Evolutionary conservation across 2,329 filamentous ascomycete species (phyloP), one percentile per base, ranked within the genome.

Genomic region (Metarhizium sp.): DNA sequence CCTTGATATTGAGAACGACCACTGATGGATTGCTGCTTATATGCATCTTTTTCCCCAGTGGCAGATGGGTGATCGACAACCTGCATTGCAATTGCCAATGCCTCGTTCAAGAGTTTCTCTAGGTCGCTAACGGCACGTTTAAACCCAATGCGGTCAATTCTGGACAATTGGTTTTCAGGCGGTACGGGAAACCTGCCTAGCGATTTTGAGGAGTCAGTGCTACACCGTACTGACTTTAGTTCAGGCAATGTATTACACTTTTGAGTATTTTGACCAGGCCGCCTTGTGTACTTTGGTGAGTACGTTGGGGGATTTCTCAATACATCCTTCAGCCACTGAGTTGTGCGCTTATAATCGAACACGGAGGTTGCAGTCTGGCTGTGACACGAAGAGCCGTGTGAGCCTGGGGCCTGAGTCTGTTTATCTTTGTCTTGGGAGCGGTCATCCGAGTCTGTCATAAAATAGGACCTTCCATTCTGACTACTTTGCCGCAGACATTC

Each of bases 31-130:
- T 56, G 56, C n/a, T 54, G 60, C 50, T 58, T 56, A 30, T 11
- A 20, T 5, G 42, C 16, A 11, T 20, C 42, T 60, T 18, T 25
- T 58, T 47, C 38, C 56, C 53, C 30, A 51, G 52, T 13, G n/a
- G 53, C 55, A 40, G 68, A 64, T 16, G 70, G 65, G 11, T 58
- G 63, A 36, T 71, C 69, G 4, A 71, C 66, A 11, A 68, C 71
- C 52, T 74, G 68, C 18, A 71, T 68, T 11, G 75, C 76, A 46
- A 79, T 63, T 2, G 68, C 63, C 8, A 78, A 60, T 11, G 75
- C 75, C 61, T 80, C 76, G 36, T 67, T 71, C 6, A 80, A 61
- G 18, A 80, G 69, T 29, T 71, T 66, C 57, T 80, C 76, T 30
- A 79, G 64, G 56, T 78, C 72, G 40, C 65, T 66, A 40, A 76